Conservation (phyloP, 768 basidiomycete genomes). For the Pisolithus sp. region DNA sequence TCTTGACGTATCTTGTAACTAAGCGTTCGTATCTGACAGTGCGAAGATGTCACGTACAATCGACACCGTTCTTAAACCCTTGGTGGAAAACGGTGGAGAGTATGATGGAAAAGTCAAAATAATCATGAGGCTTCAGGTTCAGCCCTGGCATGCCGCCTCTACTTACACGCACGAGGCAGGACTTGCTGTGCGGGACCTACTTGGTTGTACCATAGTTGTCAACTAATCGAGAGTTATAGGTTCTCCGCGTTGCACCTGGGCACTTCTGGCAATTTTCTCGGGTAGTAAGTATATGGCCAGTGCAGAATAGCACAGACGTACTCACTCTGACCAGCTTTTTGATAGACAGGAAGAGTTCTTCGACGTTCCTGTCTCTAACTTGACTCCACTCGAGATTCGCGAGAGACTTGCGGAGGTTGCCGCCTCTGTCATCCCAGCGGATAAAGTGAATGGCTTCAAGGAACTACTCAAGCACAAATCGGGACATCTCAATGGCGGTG, state of each 20-base stretch:
- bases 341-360: constrained; percentile 72
- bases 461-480: constrained; percentile 56
- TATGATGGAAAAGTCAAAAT: constrained; percentile 70
- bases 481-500: constrained; percentile 66
- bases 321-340: constrained; percentile 50
- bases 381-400: constrained; percentile 68
- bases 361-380: constrained; percentile 61
- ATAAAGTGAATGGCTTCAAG: constrained; percentile 46
- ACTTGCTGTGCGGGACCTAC: constrained; percentile 53
- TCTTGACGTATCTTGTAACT: background rate
- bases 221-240: constrained; percentile 33
- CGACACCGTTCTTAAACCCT: constrained; percentile 53
- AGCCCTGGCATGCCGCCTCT: constrained; percentile 77
- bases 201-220: background rate
- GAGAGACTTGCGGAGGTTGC: constrained; percentile 64
- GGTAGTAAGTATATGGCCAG: constrained; percentile 36
- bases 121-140: constrained; percentile 65
- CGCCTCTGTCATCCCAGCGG: constrained; percentile 42
- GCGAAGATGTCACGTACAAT: constrained; percentile 57
- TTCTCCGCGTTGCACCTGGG: constrained; percentile 63
- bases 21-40: constrained; percentile 25
- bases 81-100: constrained; percentile 50
- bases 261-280: constrained; percentile 76
- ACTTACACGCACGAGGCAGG: constrained; percentile 77
- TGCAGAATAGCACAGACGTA: background rate